Percentiles rank a stretch among this genome's conserved stretches.
phyloP scores from a whole-genome alignment of 2,329 filamentous ascomycete genomes.

The Tolypocladium amazonense region DNA sequence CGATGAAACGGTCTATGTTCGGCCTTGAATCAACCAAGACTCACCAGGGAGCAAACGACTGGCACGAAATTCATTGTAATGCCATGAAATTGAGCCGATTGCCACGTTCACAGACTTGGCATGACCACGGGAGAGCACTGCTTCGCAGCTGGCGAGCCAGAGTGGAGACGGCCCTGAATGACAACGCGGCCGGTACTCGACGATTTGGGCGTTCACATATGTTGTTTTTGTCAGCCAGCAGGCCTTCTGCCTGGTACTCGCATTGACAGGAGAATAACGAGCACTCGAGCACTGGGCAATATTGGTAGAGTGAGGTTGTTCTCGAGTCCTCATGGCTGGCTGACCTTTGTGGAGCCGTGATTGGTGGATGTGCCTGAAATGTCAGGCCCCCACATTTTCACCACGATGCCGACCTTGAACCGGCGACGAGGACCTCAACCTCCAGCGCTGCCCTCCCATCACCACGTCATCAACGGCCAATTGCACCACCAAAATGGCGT shows the following conservation, averaged over 20 bases:
- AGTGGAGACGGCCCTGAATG: neutral
- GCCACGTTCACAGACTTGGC: neutral
- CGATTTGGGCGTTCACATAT: neutral
- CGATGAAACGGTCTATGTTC: neutral
- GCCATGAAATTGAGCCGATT: neutral
- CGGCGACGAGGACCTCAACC: constrained; percentile 14
- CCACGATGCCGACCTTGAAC: constrained; percentile 16
- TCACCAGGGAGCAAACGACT: neutral
- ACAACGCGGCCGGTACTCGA: neutral
- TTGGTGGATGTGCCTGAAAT: constrained; percentile 9
- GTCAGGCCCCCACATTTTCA: constrained; percentile 12
- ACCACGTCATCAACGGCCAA: constrained; percentile 19
- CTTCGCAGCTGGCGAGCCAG: too few relatives aligned
- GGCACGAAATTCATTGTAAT: neutral
- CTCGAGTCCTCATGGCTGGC: neutral
- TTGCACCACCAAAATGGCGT: constrained; percentile 25
- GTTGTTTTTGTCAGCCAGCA: too few relatives aligned
- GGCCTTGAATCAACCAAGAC: neutral
- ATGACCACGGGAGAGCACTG: neutral
- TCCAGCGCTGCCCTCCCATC: constrained; percentile 14
- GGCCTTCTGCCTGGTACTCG: too few relatives aligned
- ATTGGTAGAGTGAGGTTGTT: neutral
- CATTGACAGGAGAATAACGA: too few relatives aligned
- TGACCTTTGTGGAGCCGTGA: neutral
- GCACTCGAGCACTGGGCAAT: neutral